phyloP scores from a whole-genome alignment of 2,329 filamentous ascomycete species.

The Microascus cirrosus region DNA sequence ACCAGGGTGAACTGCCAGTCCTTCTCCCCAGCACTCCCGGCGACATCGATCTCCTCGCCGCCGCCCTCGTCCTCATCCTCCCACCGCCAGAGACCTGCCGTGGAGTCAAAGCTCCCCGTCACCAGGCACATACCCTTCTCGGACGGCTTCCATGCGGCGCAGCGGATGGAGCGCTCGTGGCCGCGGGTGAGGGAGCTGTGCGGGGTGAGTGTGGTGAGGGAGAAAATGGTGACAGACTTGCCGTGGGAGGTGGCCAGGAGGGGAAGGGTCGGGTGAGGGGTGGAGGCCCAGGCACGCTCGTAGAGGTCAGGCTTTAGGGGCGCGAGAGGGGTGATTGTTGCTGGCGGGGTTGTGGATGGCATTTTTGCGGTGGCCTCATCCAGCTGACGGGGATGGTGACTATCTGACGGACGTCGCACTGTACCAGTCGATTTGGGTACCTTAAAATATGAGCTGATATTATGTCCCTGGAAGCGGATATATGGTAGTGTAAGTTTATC shows the following conservation, averaged over 20 bases:
- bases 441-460: neutral
- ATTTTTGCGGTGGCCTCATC: neutral
- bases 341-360: constrained; percentile 4
- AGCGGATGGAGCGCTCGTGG: constrained; percentile 82
- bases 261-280: constrained; percentile 77
- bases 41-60: constrained; percentile 20
- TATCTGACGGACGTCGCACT: neutral
- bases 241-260: constrained; percentile 82
- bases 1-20: constrained; percentile 92
- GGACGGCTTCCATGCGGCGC: constrained; percentile 76
- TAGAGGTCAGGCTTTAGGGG: constrained; percentile 45
- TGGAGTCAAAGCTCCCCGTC: constrained; percentile 88
- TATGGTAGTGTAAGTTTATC: neutral
- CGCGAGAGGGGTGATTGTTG: constrained; percentile 30
- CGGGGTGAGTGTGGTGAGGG: constrained; percentile 66
- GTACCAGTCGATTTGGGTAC: too few species aligned
- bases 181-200: constrained; percentile 75
- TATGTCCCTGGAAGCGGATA: neutral
- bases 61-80: constrained; percentile 22
- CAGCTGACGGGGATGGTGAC: too few species aligned
- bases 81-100: constrained; percentile 73
- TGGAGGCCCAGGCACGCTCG: constrained; percentile 73
- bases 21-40: constrained; percentile 32
- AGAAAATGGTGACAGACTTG: constrained; percentile 83
- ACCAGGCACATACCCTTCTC: constrained; percentile 64